A percentile compares a stretch with the other conserved stretches of the same genome.
Conservation (phyloP, 2,329 filamentous ascomycete species). For the Biscogniauxia marginata region DNA sequence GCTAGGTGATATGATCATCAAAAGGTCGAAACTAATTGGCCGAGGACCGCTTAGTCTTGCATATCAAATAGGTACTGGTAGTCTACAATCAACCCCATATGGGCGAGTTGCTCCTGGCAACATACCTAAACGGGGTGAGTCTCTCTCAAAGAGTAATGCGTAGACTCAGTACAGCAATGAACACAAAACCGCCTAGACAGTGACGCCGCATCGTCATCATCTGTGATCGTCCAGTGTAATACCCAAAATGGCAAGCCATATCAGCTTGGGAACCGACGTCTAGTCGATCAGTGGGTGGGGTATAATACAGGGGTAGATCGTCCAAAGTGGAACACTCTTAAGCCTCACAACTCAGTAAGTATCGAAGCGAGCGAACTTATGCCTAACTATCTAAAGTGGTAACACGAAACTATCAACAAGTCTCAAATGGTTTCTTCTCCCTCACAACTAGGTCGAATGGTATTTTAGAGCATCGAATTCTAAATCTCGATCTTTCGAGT, state of each 20-base stretch:
- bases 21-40: neutral
- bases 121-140: neutral
- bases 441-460: neutral
- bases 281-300: neutral
- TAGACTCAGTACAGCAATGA: neutral
- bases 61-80: neutral
- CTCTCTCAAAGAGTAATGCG: neutral
- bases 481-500: neutral
- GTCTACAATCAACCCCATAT: no score
- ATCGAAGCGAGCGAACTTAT: neutral
- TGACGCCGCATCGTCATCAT: neutral
- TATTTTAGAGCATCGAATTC: neutral
- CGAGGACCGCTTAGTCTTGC: neutral
- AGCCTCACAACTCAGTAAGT: neutral
- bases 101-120: neutral
- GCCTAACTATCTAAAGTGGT: neutral
- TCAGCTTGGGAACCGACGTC: neutral
- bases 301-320: neutral
- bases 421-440: neutral
- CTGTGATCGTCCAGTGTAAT: neutral
- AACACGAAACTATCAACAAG: neutral
- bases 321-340: neutral
- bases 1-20: neutral
- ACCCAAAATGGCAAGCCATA: neutral
- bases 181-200: neutral